Evolutionary conservation across 2,329 filamentous ascomycete genomes (phyloP), one percentile per base, ranked within the genome.

Genomic region (Talaromyces sp.): DNA sequence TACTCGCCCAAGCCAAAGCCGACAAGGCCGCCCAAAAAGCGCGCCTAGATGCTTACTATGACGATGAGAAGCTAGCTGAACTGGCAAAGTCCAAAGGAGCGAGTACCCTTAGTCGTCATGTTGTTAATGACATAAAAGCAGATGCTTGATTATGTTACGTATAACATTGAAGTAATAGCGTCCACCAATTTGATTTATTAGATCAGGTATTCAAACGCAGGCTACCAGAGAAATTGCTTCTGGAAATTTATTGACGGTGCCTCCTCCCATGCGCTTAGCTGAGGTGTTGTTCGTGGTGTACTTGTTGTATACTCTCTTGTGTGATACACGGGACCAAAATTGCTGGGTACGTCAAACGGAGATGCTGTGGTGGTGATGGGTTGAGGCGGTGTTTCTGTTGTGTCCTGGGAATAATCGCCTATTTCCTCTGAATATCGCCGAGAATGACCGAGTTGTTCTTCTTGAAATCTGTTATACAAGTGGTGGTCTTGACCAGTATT

Each of bases 191-290:
- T 24, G 2, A 21, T 46, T 46, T 46, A 11, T 21, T 46, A 4
- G 10, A 24, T 19, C 21, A n/a, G 9, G 9, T 21, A 46, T 21
- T 21, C 24, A 9, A 19, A 13, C 24, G 6, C 11, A 13, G n/a
- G 27, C 58, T 66, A 74, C 71, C 72, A 73, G n/a, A 73, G 64
- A 62, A 73, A 74, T 31, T 67, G 66, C 8, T 67, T 65, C 62
- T 74, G 71, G 55, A 73, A 73, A 27, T 65, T 64, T n/a, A 66
- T 52, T 0, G 70, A 66, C 5, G 72, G 71, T 8, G 71, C 71
- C 29, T 64, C 71, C 54, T 66, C 63, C 71, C 71, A 73, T 2
- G 60, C 60, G 51, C 65, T 73, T 26, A 62, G 64, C 46, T 11
- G 49, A 19, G 52, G 49, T 11, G n/a, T 41, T 11, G n/a, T 41